Conservation (phyloP, 805 yeast genomes). For the Ogataea parapolymorpha region DNA sequence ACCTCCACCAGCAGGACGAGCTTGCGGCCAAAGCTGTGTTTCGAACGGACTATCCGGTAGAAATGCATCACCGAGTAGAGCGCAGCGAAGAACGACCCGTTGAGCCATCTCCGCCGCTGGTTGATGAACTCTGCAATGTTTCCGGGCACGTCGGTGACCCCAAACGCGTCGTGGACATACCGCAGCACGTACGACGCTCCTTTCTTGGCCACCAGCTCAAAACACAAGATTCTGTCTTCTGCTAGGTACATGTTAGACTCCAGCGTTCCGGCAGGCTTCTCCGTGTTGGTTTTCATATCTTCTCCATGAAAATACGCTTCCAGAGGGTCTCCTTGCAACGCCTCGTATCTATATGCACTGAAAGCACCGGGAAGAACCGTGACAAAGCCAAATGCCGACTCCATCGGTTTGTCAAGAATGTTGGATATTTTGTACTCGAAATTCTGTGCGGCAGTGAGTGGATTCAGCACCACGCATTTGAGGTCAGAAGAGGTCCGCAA, state of each 20-base stretch:
- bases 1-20: conserved; percentile 72
- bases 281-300: conserved; percentile 54
- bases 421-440: conserved; percentile 95
- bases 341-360: conserved; percentile 84
- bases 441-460: conserved; percentile 92
- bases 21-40: conserved; percentile 68
- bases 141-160: conserved; percentile 95
- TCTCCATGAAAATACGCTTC: conserved; percentile 94
- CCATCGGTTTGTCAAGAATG: conserved; percentile 91
- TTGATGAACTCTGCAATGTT: conserved; percentile 80
- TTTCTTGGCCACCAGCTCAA: conserved; percentile 84
- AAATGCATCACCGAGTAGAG: conserved; percentile 78
- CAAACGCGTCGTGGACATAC: conserved; percentile 83
- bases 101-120: conserved; percentile 94
- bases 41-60: conserved; percentile 68
- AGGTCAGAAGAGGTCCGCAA: conserved; percentile 44
- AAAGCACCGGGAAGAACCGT: conserved; percentile 96
- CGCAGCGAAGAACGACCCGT: conserved; percentile 95
- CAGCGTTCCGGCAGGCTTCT: conserved; percentile 74
- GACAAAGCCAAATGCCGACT: conserved; percentile 89
- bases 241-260: conserved; percentile 96
- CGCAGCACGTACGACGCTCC: conserved; percentile 68
- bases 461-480: conserved; percentile 56
- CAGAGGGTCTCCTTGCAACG: conserved; percentile 76
- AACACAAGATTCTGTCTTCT: conserved; percentile 92